Conservation (phyloP, 306 rosid genomes). For the Citrullus amarus region DNA sequence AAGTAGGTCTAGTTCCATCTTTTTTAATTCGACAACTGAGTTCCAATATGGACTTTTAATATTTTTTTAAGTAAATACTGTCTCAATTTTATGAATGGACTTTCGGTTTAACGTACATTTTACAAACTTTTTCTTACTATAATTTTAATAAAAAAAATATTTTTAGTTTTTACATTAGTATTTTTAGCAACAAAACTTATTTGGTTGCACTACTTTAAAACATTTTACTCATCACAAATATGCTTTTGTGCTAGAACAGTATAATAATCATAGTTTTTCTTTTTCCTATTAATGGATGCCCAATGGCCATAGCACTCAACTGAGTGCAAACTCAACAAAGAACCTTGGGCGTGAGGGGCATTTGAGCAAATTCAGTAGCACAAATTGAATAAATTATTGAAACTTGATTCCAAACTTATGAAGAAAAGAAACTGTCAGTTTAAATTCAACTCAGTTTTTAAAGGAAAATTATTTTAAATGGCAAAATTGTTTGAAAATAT, state of each 20-base stretch:
- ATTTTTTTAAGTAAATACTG: neutral
- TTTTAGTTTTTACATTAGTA: neutral
- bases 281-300: neutral
- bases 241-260: neutral
- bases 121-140: neutral
- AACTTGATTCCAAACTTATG: neutral
- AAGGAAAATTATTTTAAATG: too few relatives aligned
- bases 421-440: neutral
- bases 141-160: neutral
- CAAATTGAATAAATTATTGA: neutral
- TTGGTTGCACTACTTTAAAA: neutral
- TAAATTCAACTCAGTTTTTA: too few relatives aligned
- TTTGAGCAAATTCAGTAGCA: neutral
- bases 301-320: neutral
- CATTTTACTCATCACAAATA: neutral
- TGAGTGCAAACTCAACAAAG: neutral
- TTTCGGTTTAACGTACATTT: neutral
- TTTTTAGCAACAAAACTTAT: neutral
- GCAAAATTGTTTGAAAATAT: too few relatives aligned
- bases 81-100: neutral
- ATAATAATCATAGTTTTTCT: neutral
- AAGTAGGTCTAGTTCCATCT: too few relatives aligned
- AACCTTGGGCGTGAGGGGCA: neutral
- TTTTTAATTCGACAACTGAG: too few relatives aligned
- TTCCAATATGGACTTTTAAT: neutral